These are phyloP conservation scores for Hygrophorus russula DNA, from an alignment of 768 basidiomycete species.

Conservation along the genomic window DNA sequence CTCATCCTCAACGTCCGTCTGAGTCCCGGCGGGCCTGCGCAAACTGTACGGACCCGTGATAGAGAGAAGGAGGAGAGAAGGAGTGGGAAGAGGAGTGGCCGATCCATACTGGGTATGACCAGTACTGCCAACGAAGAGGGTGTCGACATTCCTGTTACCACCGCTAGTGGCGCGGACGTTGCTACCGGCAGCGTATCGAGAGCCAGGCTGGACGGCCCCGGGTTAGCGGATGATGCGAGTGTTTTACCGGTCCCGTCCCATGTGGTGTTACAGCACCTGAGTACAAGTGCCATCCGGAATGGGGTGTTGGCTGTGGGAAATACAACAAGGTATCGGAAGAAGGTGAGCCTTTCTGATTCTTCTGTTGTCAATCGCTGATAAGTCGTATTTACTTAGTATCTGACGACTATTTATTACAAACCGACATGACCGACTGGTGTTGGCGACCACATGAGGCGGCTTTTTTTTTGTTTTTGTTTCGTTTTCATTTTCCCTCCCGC, in stretches of 20 bases:
- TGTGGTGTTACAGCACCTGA: conserved; percentile 88
- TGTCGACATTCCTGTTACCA: not conserved
- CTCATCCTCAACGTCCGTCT: conserved; percentile 68
- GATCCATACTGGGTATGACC: conserved; percentile 1
- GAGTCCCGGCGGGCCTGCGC: conserved; percentile 7
- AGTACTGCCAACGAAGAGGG: not conserved
- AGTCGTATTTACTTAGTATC: conserved; percentile 38
- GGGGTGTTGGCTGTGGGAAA: conserved; percentile 88
- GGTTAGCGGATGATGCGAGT: conserved; percentile 76
- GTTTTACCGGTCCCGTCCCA: conserved; percentile 90
- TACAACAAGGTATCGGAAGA: conserved; percentile 85
- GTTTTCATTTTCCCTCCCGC: not conserved
- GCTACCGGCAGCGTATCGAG: not conserved
- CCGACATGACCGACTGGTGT: conserved; percentile 29
- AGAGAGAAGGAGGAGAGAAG: conserved; percentile 19
- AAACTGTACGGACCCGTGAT: conserved; percentile 9
- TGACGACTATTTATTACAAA: conserved; percentile 80
- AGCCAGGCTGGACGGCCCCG: conserved; percentile 19
- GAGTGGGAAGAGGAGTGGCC: not conserved
- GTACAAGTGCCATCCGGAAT: conserved; percentile 90
- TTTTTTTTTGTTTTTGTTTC: not conserved
- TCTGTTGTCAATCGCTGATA: conserved; percentile 7
- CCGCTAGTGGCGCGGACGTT: not conserved
- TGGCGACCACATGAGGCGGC: no score
- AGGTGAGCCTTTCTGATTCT: conserved; percentile 39